Conservation (phyloP, 1,284 basidiomycete genomes). For the Waitea zeae region DNA sequence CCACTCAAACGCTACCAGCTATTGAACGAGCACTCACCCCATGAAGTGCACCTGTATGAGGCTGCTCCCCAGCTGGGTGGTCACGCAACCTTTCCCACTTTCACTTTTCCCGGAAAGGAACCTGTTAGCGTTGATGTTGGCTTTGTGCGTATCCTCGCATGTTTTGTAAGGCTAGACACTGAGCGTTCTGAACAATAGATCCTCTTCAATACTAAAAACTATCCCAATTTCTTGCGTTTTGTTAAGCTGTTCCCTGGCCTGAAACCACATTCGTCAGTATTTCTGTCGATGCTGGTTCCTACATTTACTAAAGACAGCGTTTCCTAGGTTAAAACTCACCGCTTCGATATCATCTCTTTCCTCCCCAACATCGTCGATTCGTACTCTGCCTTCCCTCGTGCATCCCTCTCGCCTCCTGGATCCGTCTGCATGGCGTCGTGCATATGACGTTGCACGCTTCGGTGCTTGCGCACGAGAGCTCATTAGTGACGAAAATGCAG, state of each 20-base stretch:
- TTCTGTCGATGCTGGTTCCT: too few species aligned
- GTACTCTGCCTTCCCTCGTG: too few species aligned
- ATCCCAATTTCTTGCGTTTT: conserved; percentile 77
- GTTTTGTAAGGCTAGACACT: conserved; percentile 10
- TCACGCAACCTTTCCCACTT: conserved; percentile 64
- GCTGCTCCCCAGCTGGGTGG: conserved; percentile 53
- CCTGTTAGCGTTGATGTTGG: conserved; percentile 53
- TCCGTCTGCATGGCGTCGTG: conserved; percentile 53
- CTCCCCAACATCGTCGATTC: too few species aligned
- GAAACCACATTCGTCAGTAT: too few species aligned
- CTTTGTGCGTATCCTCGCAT: conserved; percentile 12
- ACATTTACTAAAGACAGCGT: too few species aligned
- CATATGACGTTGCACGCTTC: conserved; percentile 69
- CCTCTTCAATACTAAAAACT: conserved; percentile 64
- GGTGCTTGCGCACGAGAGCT: conserved; percentile 44
- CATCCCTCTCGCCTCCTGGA: too few species aligned
- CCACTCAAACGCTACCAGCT: too few species aligned
- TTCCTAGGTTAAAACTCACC: too few species aligned
- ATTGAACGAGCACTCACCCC: conserved; percentile 64
- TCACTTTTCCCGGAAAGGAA: conserved; percentile 21
- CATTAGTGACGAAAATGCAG: conserved; percentile 13
- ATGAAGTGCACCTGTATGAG: conserved; percentile 72
- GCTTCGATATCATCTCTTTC: too few species aligned
- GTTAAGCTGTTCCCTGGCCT: too few species aligned
- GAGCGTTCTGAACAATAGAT: conserved; percentile 45